These are phyloP conservation scores for Leccinum barrowsii DNA, from an alignment of 768 basidiomycete species.

Conservation along the genomic window DNA sequence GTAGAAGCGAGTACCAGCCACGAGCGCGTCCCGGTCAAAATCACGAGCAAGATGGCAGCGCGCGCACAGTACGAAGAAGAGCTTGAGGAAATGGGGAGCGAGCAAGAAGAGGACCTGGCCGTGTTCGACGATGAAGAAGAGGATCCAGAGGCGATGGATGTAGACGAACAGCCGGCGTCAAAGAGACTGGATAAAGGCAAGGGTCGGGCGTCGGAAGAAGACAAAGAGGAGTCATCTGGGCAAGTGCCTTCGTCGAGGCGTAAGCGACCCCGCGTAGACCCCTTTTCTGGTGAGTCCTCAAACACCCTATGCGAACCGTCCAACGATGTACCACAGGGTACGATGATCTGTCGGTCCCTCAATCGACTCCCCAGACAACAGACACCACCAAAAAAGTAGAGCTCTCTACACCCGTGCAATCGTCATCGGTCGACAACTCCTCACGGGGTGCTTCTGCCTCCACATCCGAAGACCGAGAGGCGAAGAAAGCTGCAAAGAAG, in stretches of 20 bases:
- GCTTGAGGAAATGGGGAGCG: too few species aligned
- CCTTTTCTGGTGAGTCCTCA: conserved; percentile 53
- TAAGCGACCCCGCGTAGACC: conserved; percentile 54
- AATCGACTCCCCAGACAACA: background rate
- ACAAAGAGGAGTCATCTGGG: background rate
- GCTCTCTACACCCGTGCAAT: background rate
- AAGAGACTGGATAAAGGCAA: conserved; percentile 32
- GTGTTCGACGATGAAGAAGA: conserved; percentile 33
- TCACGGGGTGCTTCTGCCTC: conserved; percentile 23
- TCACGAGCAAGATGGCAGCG: conserved; percentile 43
- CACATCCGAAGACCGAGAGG: conserved; percentile 20
- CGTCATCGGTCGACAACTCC: conserved; percentile 1
- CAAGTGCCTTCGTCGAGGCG: conserved; percentile 35
- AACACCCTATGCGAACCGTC: background rate
- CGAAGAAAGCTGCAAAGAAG: conserved; percentile 31
- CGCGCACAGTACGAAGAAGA: too few species aligned
- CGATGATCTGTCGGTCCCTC: conserved; percentile 17
- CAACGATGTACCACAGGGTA: conserved; percentile 26
- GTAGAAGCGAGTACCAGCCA: conserved; percentile 12
- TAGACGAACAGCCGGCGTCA: background rate
- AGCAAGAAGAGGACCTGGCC: conserved; percentile 34
- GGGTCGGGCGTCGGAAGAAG: conserved; percentile 33
- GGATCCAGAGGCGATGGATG: conserved; percentile 9
- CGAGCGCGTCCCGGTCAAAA: conserved; percentile 45
- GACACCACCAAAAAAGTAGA: conserved; percentile 12